A percentile compares a stretch with the other conserved stretches of the same genome.
Conservation (phyloP, 1,284 basidiomycete genomes). For the Melampsora medusae region DNA sequence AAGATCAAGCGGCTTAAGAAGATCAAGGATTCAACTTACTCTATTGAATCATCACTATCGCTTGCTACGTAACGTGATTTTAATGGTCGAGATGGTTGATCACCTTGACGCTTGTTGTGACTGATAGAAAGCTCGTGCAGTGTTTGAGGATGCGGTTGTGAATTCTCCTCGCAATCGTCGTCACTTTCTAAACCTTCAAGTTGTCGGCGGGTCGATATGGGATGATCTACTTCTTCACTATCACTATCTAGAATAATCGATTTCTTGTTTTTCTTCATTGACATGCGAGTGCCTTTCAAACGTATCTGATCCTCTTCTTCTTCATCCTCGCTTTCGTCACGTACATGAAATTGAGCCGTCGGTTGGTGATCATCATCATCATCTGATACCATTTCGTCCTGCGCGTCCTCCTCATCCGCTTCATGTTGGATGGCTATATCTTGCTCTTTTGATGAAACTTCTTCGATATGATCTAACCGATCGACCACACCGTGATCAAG, state of each 20-base stretch:
- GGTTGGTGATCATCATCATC: constrained; percentile 8
- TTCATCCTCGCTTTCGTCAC: not conserved
- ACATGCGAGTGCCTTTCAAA: too few species aligned
- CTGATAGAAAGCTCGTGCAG: not conserved
- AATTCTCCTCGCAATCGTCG: not conserved
- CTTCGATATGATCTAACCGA: not conserved
- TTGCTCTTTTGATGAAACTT: constrained; percentile 4
- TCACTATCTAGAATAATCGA: not conserved
- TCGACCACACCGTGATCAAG: not conserved
- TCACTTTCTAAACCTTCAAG: constrained; percentile 21
- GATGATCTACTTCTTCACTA: constrained; percentile 1
- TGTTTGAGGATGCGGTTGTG: not conserved
- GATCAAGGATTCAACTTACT: constrained; percentile 3
- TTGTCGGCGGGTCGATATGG: not conserved
- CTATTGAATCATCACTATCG: constrained; percentile 42
- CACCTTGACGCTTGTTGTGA: constrained; percentile 22
- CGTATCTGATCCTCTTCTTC: not conserved
- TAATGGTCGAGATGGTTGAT: not conserved
- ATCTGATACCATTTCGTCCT: not conserved
- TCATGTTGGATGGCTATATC: not conserved
- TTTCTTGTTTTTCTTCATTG: not conserved
- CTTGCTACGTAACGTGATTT: constrained; percentile 14
- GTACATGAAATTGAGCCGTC: not conserved
- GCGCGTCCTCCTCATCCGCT: not conserved
- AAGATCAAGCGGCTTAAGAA: not conserved